Evolutionary conservation across 1,284 basidiomycete genomes (phyloP).

Genomic region (Sanghuangporus baumii): DNA sequence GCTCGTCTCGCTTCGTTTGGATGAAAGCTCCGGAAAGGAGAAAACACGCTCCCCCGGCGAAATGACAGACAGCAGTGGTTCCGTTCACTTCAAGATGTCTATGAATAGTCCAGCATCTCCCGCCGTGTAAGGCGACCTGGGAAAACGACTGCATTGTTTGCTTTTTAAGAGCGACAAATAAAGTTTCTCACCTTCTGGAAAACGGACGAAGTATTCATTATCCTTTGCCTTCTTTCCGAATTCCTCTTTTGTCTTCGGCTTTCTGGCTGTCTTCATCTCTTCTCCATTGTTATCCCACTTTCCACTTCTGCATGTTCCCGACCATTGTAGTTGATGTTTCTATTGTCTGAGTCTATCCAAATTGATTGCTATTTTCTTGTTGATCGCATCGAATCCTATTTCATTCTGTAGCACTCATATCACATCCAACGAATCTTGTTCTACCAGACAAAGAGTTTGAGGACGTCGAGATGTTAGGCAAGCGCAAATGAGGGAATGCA

Average conservation of each 20-base stretch:
- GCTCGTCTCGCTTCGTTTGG: slow-evolving; percentile 66
- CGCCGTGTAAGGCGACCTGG: not conserved
- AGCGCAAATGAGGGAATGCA: not conserved
- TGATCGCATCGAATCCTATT: slow-evolving; percentile 13
- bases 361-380: slow-evolving; percentile 7
- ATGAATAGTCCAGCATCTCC: slow-evolving; percentile 8
- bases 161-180: not conserved
- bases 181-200: not conserved
- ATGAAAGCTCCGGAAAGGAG: slow-evolving; percentile 21
- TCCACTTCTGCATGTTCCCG: slow-evolving; percentile 2
- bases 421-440: too few species aligned
- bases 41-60: not conserved
- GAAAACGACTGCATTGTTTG: not conserved
- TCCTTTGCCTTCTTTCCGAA: slow-evolving; percentile 1
- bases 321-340: not conserved
- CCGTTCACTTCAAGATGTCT: slow-evolving; percentile 10
- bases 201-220: not conserved
- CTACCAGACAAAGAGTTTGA: too few species aligned
- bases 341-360: slow-evolving; percentile 1
- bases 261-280: not conserved
- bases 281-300: not conserved
- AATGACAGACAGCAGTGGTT: slow-evolving; percentile 11
- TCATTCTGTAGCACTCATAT: slow-evolving; percentile 3
- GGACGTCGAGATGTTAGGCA: not conserved
- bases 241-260: not conserved